Conservation (phyloP, 2,329 filamentous ascomycete genomes). For the Monosporascus ibericus region DNA sequence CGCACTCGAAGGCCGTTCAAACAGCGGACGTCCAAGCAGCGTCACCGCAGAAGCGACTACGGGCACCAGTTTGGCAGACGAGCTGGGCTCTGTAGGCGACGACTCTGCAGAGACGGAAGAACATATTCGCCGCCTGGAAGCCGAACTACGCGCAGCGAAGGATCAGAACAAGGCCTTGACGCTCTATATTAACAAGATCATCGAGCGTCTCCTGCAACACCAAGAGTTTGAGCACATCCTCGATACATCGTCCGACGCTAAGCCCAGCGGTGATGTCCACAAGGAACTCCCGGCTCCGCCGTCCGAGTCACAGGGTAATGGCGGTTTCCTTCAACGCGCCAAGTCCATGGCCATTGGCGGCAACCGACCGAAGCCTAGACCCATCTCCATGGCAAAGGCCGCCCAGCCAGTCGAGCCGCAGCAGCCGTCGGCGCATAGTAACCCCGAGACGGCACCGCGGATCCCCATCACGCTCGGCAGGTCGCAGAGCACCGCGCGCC, state of each 20-base stretch:
- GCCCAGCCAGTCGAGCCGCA: constrained; percentile 14
- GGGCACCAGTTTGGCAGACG: constrained; percentile 70
- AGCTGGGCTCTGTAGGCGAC: constrained; percentile 64
- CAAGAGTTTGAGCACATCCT: constrained; percentile 93
- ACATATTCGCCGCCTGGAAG: constrained; percentile 64
- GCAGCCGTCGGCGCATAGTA: constrained; percentile 42
- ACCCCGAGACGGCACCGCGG: constrained; percentile 69
- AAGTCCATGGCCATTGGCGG: constrained; percentile 50
- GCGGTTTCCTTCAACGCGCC: constrained; percentile 52
- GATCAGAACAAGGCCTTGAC: constrained; percentile 97
- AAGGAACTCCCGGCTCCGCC: constrained; percentile 83
- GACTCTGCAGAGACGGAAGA: constrained; percentile 54
- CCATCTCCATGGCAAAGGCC: constrained; percentile 43
- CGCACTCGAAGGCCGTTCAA: constrained; percentile 52
- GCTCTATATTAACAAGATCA: constrained; percentile 98
- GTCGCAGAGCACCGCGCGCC: constrained; percentile 44
- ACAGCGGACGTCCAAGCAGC: constrained; percentile 17
- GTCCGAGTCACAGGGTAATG: constrained; percentile 41
- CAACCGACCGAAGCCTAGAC: constrained; percentile 42
- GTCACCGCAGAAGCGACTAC: constrained; percentile 21
- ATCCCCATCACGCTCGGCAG: constrained; percentile 62
- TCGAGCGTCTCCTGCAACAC: constrained; percentile 87
- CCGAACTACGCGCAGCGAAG: constrained; percentile 71
- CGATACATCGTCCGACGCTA: constrained; percentile 66
- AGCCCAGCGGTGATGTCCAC: constrained; percentile 53